A percentile compares a stretch with the other conserved stretches of the same genome.
phyloP scores from a whole-genome alignment of 129 eudicot genomes.

The Logfia minima region DNA sequence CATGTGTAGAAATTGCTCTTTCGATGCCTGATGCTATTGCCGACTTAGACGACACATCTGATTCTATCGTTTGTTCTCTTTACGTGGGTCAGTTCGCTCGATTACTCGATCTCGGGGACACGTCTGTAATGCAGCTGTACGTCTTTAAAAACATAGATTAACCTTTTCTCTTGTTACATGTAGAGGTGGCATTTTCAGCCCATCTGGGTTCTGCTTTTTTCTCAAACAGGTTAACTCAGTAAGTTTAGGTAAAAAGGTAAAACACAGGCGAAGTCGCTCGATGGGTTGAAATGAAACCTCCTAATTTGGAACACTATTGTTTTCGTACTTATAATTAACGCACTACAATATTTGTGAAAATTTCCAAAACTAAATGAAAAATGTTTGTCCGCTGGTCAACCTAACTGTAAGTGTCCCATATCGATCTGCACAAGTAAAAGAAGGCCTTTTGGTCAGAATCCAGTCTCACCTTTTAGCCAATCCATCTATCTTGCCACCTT shows the following conservation, averaged over 20 bases:
- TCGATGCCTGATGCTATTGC: conserved; percentile 52
- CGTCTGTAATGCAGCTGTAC: conserved; percentile 70
- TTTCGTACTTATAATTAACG: background rate
- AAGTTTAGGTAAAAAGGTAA: background rate
- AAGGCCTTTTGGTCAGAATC: background rate
- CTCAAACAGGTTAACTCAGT: background rate
- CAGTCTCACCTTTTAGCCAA: background rate
- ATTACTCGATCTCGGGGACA: conserved; percentile 73
- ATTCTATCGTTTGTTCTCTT: conserved; percentile 71
- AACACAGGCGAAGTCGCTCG: background rate
- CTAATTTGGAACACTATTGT: background rate
- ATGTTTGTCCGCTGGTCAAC: background rate
- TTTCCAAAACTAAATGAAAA: background rate
- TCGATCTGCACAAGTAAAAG: background rate
- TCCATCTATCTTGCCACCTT: background rate
- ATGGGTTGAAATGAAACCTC: background rate
- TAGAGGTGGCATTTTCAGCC: background rate
- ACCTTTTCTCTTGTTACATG: background rate
- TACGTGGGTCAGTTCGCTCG: conserved; percentile 86
- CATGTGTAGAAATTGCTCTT: conserved; percentile 64
- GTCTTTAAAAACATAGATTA: conserved; percentile 19
- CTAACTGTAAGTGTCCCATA: background rate
- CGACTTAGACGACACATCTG: conserved; percentile 57
- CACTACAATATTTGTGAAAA: background rate
- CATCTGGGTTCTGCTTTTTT: background rate